Conservation (phyloP, 2,329 filamentous ascomycete genomes). For the Trichoderma cornu-damae region DNA sequence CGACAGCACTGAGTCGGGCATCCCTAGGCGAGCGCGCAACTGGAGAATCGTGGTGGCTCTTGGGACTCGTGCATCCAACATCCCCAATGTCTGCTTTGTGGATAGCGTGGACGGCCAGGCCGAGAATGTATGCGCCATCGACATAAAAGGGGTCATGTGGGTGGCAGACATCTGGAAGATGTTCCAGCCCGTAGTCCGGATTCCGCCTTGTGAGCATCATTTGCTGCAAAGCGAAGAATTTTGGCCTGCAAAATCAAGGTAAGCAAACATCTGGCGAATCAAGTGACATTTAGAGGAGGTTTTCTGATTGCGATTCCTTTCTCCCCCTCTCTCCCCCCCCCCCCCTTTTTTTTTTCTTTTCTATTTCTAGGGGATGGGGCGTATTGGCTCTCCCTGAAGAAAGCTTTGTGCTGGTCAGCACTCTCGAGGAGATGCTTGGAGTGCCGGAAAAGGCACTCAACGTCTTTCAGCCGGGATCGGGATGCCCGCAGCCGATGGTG, state of each 20-base stretch:
- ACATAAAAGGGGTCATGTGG: constrained; percentile 47
- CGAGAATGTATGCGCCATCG: constrained; percentile 46
- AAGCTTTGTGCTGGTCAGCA: constrained; percentile 38
- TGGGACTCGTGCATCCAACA: constrained; percentile 39
- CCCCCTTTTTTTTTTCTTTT: too few relatives aligned
- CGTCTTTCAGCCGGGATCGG: not conserved
- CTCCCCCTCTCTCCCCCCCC: too few relatives aligned
- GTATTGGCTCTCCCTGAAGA: constrained; percentile 42
- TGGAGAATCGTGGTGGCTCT: constrained; percentile 48
- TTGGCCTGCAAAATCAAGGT: constrained; percentile 28
- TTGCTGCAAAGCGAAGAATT: constrained; percentile 30
- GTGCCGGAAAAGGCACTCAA: constrained; percentile 23
- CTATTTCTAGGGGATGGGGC: constrained; percentile 43
- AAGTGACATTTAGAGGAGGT: not conserved
- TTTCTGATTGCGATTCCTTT: not conserved
- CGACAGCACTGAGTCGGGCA: constrained; percentile 27
- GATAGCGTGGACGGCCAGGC: constrained; percentile 44
- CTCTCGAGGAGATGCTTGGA: constrained; percentile 34
- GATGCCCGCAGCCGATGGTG: constrained; percentile 25
- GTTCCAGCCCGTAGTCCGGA: constrained; percentile 25
- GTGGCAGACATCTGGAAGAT: constrained; percentile 49
- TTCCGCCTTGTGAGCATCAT: constrained; percentile 21
- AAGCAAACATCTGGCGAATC: constrained; percentile 15
- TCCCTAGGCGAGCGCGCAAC: constrained; percentile 40
- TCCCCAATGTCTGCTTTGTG: constrained; percentile 50